These are phyloP conservation scores for Kwoniella mangroviensis DNA, from an alignment of 768 basidiomycete species.

Conservation along the genomic window DNA sequence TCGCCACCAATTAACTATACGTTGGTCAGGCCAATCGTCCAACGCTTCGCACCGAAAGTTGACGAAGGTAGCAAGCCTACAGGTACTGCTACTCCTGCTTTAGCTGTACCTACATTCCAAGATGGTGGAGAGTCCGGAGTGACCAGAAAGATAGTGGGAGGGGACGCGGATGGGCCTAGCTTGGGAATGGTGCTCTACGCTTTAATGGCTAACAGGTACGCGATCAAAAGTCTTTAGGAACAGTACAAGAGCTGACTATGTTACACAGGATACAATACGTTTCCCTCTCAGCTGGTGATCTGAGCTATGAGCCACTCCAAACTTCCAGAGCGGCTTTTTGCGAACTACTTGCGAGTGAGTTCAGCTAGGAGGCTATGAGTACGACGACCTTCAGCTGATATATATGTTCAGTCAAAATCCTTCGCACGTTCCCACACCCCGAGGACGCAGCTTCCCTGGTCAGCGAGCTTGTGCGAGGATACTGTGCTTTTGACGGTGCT, in stretches of 20 bases:
- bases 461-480: slow-evolving; percentile 77
- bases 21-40: slow-evolving; percentile 50
- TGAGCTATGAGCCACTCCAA: slow-evolving; percentile 76
- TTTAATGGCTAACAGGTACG: slow-evolving; percentile 56
- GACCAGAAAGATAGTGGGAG: slow-evolving; percentile 1
- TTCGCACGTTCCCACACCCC: slow-evolving; percentile 69
- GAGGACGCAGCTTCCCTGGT: slow-evolving; percentile 73
- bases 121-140: slow-evolving; percentile 29
- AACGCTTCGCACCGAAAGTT: slow-evolving; percentile 30
- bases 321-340: slow-evolving; percentile 74
- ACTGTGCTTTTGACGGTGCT: slow-evolving; percentile 80
- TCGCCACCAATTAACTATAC: slow-evolving; percentile 56
- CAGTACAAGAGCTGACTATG: not conserved
- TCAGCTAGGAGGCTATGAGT: not conserved
- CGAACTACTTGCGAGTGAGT: slow-evolving; percentile 74
- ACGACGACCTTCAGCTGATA: slow-evolving; percentile 1
- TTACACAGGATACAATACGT: slow-evolving; percentile 67
- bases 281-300: slow-evolving; percentile 68
- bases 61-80: slow-evolving; percentile 1
- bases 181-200: slow-evolving; percentile 50
- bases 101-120: slow-evolving; percentile 1
- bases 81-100: slow-evolving; percentile 3
- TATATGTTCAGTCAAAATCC: slow-evolving; percentile 66
- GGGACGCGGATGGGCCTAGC: slow-evolving; percentile 4
- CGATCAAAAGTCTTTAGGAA: not conserved